Evolutionary conservation across 768 basidiomycete species (phyloP).

Genomic region (Pilatotrama ljubarskyi): DNA sequence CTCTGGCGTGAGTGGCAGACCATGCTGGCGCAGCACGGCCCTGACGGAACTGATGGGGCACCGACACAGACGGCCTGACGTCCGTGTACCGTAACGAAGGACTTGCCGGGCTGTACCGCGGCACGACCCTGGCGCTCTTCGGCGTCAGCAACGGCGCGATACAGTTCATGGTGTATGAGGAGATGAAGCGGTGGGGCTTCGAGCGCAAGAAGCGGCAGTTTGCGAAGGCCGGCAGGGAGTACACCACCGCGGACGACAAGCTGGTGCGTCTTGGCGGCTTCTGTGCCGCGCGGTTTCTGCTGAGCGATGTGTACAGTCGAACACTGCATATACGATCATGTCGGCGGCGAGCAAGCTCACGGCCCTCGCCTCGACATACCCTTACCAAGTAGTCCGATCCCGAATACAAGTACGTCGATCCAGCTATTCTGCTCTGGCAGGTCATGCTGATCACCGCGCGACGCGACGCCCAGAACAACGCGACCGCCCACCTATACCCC

Average conservation of each 20-base stretch:
- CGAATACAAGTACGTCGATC: conserved; percentile 71
- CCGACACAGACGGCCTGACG: conserved; percentile 61
- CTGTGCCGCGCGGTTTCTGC: conserved; percentile 3
- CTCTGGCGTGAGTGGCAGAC: conserved; percentile 60
- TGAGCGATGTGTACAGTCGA: conserved; percentile 59
- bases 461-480: conserved; percentile 55
- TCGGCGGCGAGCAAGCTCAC: conserved; percentile 87
- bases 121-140: conserved; percentile 83
- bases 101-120: conserved; percentile 76
- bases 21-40: conserved; percentile 10
- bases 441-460: background rate
- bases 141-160: conserved; percentile 94
- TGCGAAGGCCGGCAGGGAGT: conserved; percentile 58
- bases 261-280: conserved; percentile 62
- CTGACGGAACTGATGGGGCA: background rate
- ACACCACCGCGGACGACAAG: conserved; percentile 78
- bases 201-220: conserved; percentile 70
- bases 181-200: conserved; percentile 90
- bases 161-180: conserved; percentile 95
- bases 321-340: conserved; percentile 88
- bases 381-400: conserved; percentile 95
- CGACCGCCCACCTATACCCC: conserved; percentile 68
- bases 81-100: conserved; percentile 77
- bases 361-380: conserved; percentile 86
- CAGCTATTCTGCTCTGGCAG: background rate